A percentile compares a stretch with the other conserved stretches of the same genome.
Conservation (phyloP, 176 grass and related monocot species). For the Zoysia pacifica region DNA sequence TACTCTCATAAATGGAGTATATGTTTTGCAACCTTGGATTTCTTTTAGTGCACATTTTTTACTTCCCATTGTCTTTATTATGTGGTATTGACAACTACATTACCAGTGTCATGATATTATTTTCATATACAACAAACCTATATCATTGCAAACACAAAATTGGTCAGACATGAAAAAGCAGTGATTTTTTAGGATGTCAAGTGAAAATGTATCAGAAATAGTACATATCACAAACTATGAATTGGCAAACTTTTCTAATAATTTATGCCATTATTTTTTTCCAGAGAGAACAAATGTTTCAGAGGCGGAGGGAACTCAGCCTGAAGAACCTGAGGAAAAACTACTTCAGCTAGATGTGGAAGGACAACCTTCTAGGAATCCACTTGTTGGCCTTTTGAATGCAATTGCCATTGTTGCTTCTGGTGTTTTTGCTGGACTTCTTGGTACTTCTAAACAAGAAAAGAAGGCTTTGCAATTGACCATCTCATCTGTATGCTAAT, state of each 20-base stretch:
- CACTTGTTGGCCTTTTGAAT: constrained; percentile 69
- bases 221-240: neutral
- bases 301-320: constrained; percentile 13
- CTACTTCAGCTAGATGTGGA: constrained; percentile 36
- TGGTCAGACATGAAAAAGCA: neutral
- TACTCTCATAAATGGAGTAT: neutral
- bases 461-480: constrained; percentile 62
- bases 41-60: neutral
- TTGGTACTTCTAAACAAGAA: constrained; percentile 73
- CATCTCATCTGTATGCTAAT: constrained; percentile 67
- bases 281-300: constrained; percentile 38
- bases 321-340: constrained; percentile 40
- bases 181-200: neutral
- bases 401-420: constrained; percentile 70
- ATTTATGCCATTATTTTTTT: neutral
- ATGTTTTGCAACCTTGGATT: neutral
- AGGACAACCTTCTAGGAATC: constrained; percentile 47
- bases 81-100: neutral
- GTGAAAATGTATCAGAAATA: neutral
- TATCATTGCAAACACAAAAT: neutral
- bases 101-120: neutral
- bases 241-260: neutral
- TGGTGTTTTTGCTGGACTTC: constrained; percentile 80
- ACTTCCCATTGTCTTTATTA: neutral
- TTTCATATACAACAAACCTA: neutral